Conservation (phyloP, 2,329 filamentous ascomycete genomes). For the Fusarium equiseti region DNA sequence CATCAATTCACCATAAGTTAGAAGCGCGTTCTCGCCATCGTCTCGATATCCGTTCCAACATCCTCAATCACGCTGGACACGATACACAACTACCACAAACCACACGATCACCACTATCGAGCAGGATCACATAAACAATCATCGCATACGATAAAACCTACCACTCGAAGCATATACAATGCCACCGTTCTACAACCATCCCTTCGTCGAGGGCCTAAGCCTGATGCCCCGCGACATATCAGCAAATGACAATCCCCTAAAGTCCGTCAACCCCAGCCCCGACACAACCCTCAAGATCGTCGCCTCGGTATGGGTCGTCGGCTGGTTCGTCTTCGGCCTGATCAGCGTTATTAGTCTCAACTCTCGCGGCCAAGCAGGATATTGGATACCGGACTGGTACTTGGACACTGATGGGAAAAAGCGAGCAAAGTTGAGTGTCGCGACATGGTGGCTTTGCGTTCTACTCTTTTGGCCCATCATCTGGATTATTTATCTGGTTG, state of each 20-base stretch:
- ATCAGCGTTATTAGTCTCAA: conserved; percentile 52
- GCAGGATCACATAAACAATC: fast-evolving
- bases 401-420: conserved; percentile 43
- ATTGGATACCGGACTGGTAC: conserved; percentile 54
- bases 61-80: conserved; percentile 1
- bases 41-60: background rate
- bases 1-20: background rate
- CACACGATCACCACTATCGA: background rate
- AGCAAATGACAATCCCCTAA: conserved; percentile 16
- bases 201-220: background rate
- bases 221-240: background rate
- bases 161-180: background rate
- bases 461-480: conserved; percentile 67
- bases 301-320: conserved; percentile 43
- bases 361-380: conserved; percentile 45
- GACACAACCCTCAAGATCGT: conserved; percentile 41
- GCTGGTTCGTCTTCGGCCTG: conserved; percentile 50
- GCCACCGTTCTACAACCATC: too few species aligned
- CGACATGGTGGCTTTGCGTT: conserved; percentile 48
- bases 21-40: background rate
- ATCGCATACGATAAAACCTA: background rate
- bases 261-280: conserved; percentile 10
- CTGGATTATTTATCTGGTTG: conserved; percentile 75
- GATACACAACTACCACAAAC: background rate
- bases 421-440: conserved; percentile 41